Base-by-base conservation (phyloP, 2,329 filamentous ascomycete genomes). In the Bipolaris gigantea region DNA sequence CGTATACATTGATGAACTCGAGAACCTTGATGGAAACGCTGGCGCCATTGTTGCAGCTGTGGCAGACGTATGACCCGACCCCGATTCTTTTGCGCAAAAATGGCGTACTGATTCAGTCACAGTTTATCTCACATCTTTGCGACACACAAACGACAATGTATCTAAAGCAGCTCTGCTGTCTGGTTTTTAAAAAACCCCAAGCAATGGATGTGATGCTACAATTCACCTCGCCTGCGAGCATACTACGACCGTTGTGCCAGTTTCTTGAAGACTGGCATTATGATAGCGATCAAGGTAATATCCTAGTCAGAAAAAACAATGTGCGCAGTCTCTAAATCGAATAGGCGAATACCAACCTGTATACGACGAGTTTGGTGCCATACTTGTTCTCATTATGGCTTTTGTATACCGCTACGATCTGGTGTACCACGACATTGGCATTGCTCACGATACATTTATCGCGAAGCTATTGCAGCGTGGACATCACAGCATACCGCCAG, bases 1-100 rank as follows among this genome's bases (percentile, higher is more conserved):
- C 61, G 83, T 86, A 39, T 80, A 96, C 30, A 85, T 97, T 36
- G 84, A 86, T 35, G 91, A 96, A 65, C 80, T 99, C 21, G 91
- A 96, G 52, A 88, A 88, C 46, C 92, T 94, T 82, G 90, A 96
- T 66, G 93, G 93, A 1, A 97, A 97, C 72, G 90, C 90, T 2
- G 91, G 90, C 2, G 90, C 91, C 2, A 90, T 95, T 16, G 89
- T 89, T 46, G 86, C 88, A 56, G 92, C 92, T 25, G 60, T 81
- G 9, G 74, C 76, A 23, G 76, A 80, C 53, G 75, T 78, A 62
- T 34, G 38, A 45, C 30, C 32, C 23, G 18, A n/a, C 16, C 18
- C 19, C 10, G n/a, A n/a, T n/a, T 11, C 5, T 9, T 7, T 13
- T 16, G 11, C 13, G 16, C 11, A 25, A 21, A 21, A 33, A 18